Evolutionary conservation across 2,329 filamentous ascomycete genomes (phyloP).

Genomic region (Exophiala oligosperma): DNA sequence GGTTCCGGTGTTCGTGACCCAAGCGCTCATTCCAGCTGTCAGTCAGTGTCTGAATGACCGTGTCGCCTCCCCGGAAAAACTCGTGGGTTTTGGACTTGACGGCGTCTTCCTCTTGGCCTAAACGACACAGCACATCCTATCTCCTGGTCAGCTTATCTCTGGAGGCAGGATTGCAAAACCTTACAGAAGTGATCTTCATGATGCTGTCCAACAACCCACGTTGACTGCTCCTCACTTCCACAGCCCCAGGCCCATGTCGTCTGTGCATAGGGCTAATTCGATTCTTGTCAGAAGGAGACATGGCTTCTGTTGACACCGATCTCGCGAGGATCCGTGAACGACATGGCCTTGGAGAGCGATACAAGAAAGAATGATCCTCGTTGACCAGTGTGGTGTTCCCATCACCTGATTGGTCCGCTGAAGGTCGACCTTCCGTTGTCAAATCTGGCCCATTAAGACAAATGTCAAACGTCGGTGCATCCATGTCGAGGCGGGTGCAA

Average conservation of each 20-base stretch:
- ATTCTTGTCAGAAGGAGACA: neutral
- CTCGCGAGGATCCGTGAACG: conserved; percentile 6
- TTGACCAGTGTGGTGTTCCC: conserved; percentile 14
- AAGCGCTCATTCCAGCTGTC: conserved; percentile 21
- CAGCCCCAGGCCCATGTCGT: neutral
- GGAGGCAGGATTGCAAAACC: neutral
- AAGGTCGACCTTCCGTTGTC: neutral
- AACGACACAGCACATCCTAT: conserved; percentile 23
- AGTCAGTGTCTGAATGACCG: conserved; percentile 15
- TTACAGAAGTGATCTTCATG: conserved; percentile 19
- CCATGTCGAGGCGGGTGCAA: conserved; percentile 11
- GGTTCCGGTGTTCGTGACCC: conserved; percentile 11
- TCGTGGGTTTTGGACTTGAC: conserved; percentile 11
- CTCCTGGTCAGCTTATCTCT: neutral
- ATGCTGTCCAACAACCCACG: conserved; percentile 14
- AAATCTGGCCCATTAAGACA: neutral
- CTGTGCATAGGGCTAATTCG: too few relatives aligned
- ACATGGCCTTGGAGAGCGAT: conserved; percentile 5
- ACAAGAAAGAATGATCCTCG: conserved; percentile 6
- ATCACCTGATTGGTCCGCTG: conserved; percentile 2
- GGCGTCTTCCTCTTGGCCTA: conserved; percentile 22
- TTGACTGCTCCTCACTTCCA: conserved; percentile 14
- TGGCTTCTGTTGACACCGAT: conserved; percentile 12
- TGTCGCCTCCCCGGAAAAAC: conserved; percentile 8
- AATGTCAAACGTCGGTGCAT: neutral